A percentile compares a stretch with the other conserved stretches of the same genome.
Conservation (phyloP, 306 rosid genomes). For the Medicago ruthenica region DNA sequence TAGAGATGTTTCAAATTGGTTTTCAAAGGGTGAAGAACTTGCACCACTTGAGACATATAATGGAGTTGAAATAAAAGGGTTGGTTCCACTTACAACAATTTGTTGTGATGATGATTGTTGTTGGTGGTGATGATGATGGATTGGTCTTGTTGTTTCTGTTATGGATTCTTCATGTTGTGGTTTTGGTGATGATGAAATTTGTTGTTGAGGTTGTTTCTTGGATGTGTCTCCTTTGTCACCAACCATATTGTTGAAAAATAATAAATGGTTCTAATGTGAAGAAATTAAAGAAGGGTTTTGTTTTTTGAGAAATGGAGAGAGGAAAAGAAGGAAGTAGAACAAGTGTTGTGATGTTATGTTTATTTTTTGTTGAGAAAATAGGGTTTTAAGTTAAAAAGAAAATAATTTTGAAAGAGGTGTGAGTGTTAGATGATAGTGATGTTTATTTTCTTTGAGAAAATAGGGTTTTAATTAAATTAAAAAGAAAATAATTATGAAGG, state of each 20-base stretch:
- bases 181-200: slow-evolving; percentile 67
- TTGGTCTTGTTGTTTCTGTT: slow-evolving; percentile 41
- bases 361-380: too few species aligned
- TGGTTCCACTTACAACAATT: slow-evolving; percentile 42
- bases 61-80: slow-evolving; percentile 62
- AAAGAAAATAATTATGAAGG: not conserved
- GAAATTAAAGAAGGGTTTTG: not conserved
- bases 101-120: slow-evolving; percentile 49
- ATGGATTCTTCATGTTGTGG: slow-evolving; percentile 52
- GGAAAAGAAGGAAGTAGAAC: slow-evolving; percentile 39
- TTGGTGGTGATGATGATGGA: slow-evolving; percentile 63
- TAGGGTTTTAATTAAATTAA: not conserved
- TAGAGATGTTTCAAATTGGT: slow-evolving; percentile 57
- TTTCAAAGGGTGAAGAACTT: slow-evolving; percentile 60
- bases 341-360: not conserved
- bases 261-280: slow-evolving; percentile 49
- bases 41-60: slow-evolving; percentile 64
- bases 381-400: too few species aligned
- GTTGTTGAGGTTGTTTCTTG: slow-evolving; percentile 56
- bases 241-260: slow-evolving; percentile 46
- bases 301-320: slow-evolving; percentile 18
- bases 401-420: too few species aligned
- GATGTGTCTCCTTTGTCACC: slow-evolving; percentile 73
- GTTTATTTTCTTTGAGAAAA: too few species aligned
- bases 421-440: too few species aligned